These are phyloP conservation scores for Zygotorulaspora danielsina DNA, from an alignment of 805 yeast genomes.

Conservation along the genomic window DNA sequence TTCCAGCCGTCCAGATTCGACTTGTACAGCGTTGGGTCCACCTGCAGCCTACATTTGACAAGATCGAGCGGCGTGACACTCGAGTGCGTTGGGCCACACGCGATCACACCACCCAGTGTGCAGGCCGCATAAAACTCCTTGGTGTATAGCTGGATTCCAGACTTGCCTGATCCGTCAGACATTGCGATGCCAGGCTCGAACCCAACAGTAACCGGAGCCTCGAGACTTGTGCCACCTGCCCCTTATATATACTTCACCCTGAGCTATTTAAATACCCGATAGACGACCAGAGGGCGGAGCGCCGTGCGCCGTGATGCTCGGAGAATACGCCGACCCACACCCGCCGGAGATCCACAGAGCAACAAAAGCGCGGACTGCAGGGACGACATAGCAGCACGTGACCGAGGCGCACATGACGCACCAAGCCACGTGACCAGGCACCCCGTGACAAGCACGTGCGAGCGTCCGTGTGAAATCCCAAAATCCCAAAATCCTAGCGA, in stretches of 20 bases:
- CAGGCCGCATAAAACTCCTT: conserved; percentile 40
- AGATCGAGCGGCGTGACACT: conserved; percentile 89
- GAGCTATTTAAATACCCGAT: conserved; percentile 8
- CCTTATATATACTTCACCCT: conserved; percentile 3
- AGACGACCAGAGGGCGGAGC: background rate
- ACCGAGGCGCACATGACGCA: too few relatives aligned
- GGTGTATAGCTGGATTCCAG: conserved; percentile 25
- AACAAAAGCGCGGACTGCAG: too few relatives aligned
- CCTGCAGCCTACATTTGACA: conserved; percentile 92
- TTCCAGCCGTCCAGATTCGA: conserved; percentile 81
- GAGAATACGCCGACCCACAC: too few relatives aligned
- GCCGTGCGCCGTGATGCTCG: background rate
- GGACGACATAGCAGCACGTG: too few relatives aligned
- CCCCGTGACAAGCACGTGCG: too few relatives aligned
- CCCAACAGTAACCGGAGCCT: too few relatives aligned
- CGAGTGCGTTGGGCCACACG: conserved; percentile 97
- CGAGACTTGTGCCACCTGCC: too few relatives aligned
- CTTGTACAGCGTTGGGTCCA: conserved; percentile 63
- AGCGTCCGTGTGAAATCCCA: too few relatives aligned
- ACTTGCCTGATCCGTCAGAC: conserved; percentile 2
- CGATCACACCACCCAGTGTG: conserved; percentile 60
- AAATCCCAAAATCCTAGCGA: too few relatives aligned
- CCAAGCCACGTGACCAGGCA: too few relatives aligned
- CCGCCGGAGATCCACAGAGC: too few relatives aligned
- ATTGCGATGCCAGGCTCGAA: too few relatives aligned